Evolutionary conservation across 2,329 filamentous ascomycete species (phyloP).

Genomic region (Colletotrichum lindemuthianum): DNA sequence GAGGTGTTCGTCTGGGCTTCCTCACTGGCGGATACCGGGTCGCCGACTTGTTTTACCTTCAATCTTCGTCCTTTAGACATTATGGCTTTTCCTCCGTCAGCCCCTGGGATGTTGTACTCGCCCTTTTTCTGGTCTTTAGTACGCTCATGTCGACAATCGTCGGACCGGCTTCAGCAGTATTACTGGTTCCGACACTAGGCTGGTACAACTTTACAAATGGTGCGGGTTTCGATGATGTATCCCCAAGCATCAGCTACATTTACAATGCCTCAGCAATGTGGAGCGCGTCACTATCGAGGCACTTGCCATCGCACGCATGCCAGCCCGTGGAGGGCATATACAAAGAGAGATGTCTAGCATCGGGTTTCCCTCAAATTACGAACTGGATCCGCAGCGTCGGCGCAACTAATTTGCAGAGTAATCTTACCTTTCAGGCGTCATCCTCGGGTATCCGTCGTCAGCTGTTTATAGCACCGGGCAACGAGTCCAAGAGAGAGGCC

Average conservation of each 20-base stretch:
- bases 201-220: neutral
- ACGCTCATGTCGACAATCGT: conserved; percentile 15
- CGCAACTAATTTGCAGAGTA: neutral
- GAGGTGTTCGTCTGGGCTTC: conserved; percentile 16
- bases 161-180: conserved; percentile 21
- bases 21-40: conserved; percentile 23
- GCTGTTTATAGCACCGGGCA: too few species aligned
- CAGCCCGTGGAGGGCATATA: neutral
- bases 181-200: conserved; percentile 13
- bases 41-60: conserved; percentile 20
- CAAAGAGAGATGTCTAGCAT: neutral
- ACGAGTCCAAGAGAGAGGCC: too few species aligned
- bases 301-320: neutral
- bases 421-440: neutral
- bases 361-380: conserved; percentile 3
- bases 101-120: neutral
- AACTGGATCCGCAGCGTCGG: conserved; percentile 3
- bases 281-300: neutral
- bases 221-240: neutral
- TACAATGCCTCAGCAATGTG: neutral
- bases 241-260: neutral
- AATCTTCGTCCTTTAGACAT: conserved; percentile 1
- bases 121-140: conserved; percentile 5
- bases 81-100: neutral
- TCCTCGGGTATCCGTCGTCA: neutral